Conservation (phyloP, 1,139 yeast genomes). For the Lodderomyces pseudojiufengensis region DNA sequence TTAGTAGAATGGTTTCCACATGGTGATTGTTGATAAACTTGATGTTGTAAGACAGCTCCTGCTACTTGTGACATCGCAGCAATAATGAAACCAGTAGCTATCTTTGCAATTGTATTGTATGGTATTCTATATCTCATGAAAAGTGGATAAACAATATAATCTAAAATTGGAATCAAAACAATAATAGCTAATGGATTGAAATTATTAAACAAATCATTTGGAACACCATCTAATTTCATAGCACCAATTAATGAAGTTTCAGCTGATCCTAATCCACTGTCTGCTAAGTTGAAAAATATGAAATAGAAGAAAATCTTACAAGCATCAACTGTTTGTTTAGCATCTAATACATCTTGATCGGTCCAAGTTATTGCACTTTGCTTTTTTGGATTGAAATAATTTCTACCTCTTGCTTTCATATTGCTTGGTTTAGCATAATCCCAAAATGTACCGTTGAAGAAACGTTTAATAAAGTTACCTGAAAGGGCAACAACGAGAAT, state of each 20-base stretch:
- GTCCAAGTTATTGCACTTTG: slow-evolving; percentile 41
- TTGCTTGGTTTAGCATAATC: slow-evolving; percentile 52
- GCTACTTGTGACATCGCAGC: slow-evolving; percentile 38
- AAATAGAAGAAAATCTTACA: slow-evolving; percentile 63
- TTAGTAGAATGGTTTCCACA: slow-evolving; percentile 43
- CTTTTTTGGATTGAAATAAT: slow-evolving; percentile 24
- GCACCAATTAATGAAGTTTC: slow-evolving; percentile 66
- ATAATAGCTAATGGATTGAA: slow-evolving; percentile 68
- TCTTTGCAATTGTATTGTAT: slow-evolving; percentile 36
- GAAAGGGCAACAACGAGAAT: slow-evolving; percentile 31
- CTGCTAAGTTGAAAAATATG: slow-evolving; percentile 59
- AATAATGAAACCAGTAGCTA: slow-evolving; percentile 33
- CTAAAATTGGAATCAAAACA: slow-evolving; percentile 60
- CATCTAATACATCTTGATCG: slow-evolving; percentile 60
- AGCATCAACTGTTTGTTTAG: slow-evolving; percentile 54
- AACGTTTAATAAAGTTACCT: slow-evolving; percentile 21
- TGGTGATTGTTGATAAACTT: slow-evolving; percentile 33
- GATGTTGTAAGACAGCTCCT: slow-evolving; percentile 38
- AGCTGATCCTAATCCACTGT: slow-evolving; percentile 61
- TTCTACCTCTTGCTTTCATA: slow-evolving; percentile 43
- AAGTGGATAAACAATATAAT: slow-evolving; percentile 55
- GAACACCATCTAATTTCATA: slow-evolving; percentile 63
- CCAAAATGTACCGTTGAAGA: slow-evolving; percentile 42
- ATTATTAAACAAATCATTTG: slow-evolving; percentile 66
- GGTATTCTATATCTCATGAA: slow-evolving; percentile 45